Conservation (phyloP, 1,284 basidiomycete genomes). For the Naganishia sp. region DNA sequence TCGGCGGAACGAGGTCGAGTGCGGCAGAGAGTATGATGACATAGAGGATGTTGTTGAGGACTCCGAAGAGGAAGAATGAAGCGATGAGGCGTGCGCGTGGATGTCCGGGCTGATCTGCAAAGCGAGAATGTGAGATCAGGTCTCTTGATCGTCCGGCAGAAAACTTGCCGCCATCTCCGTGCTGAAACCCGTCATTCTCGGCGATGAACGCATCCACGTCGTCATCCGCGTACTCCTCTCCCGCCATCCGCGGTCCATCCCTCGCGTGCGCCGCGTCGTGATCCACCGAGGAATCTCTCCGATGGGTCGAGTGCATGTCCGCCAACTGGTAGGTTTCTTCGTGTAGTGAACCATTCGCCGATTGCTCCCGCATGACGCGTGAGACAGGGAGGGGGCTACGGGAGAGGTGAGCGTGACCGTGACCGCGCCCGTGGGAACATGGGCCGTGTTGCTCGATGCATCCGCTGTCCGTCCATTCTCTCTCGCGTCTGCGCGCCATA, state of each 20-base stretch:
- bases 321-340: conserved; percentile 4
- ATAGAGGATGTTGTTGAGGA: conserved; percentile 66
- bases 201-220: conserved; percentile 42
- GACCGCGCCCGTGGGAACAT: no score
- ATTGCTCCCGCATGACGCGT: neutral
- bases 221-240: conserved; percentile 32
- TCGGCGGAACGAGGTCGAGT: conserved; percentile 85
- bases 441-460: no score
- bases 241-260: neutral
- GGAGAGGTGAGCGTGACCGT: no score
- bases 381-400: no score
- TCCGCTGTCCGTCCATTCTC: no score
- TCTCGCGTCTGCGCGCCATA: no score
- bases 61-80: conserved; percentile 51
- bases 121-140: neutral
- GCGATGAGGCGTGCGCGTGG: conserved; percentile 40
- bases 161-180: neutral
- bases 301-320: neutral
- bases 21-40: conserved; percentile 96
- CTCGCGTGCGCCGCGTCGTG: neutral
- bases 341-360: neutral
- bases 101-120: neutral
- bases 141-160: neutral
- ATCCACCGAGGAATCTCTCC: neutral
- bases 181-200: conserved; percentile 30